Base-by-base conservation (phyloP, 2,329 filamentous ascomycete species). In the Alternaria ventricosa region DNA sequence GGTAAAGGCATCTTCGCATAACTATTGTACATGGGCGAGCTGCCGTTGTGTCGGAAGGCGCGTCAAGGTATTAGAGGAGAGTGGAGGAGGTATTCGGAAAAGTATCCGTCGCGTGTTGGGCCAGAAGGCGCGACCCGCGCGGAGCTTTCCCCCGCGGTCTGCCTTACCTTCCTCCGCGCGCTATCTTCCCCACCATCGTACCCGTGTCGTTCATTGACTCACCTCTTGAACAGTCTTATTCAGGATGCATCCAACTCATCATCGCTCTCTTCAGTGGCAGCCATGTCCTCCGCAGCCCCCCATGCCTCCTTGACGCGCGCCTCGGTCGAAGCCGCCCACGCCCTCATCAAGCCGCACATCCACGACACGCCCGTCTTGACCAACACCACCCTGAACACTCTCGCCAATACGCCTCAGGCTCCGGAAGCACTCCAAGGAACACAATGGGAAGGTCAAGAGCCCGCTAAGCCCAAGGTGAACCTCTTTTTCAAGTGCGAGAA, bases 401-500 rank as follows among this genome's bases (percentile, higher is more conserved):
- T 97, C 65, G 94, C 94, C 15, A 96, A 92, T 3, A 90, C 87
- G 22, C 88, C 91, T 8, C 89, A 91, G 68, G 79, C 84, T 0
- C 57, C 81, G 3, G 82, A 84, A 5, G 84, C 86, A 5, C 82
- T 91, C 0, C 73, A 79, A 47, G 86, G 84, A 13, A 90, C 89
- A 5, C 80, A 82, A 67, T 89, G 86, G 82, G 84, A 86, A 70
- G 86, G 85, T 6, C 82, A 85, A 43, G 75, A 77, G n/a, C 86
- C 89, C 0, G 88, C 91, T 1, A 82, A 78, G 5, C 93, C 93
- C 0, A 87, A 82, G 54, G 82, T 97, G 43, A 85, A 88, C 12
- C 85, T 98, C 56, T 96, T 92, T 84, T 97, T 98, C 87, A 98
- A 98, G 83, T 96, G 93, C 80, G 95, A 98, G 84, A 97, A 97